These are phyloP conservation scores for Talaromyces liani DNA, from an alignment of 495 filamentous ascomycete species.

Conservation along the genomic window DNA sequence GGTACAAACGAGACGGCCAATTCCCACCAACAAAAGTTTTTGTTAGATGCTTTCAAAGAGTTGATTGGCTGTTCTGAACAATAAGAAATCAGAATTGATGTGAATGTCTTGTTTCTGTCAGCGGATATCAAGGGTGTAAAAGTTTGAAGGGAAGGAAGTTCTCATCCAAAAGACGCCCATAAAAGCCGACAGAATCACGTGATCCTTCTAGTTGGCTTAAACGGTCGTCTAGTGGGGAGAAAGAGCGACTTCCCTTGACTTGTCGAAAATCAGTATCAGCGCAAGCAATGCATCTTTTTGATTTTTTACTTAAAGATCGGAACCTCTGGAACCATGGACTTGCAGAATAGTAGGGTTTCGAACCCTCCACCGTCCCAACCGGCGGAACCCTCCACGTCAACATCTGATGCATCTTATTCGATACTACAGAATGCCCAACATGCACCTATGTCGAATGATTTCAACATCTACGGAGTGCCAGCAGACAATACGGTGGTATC, in stretches of 20 bases:
- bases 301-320: background rate
- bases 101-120: too few relatives aligned
- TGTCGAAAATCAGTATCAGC: background rate
- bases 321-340: conserved; percentile 13
- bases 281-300: background rate
- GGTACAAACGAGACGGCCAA: too few relatives aligned
- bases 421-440: background rate
- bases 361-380: conserved; percentile 20
- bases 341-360: conserved; percentile 21
- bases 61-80: too few relatives aligned
- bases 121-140: too few relatives aligned
- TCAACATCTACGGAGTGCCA: background rate
- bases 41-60: too few relatives aligned
- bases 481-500: background rate
- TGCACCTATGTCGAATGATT: background rate
- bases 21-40: too few relatives aligned
- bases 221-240: background rate
- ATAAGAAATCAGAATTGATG: too few relatives aligned
- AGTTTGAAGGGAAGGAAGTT: too few relatives aligned
- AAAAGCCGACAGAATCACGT: background rate
- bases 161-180: background rate
- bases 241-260: background rate
- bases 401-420: conserved; percentile 6
- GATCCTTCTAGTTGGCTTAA: background rate
- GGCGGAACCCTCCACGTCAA: conserved; percentile 12